Evolutionary conservation across 2,329 filamentous ascomycete species (phyloP), one percentile per base, ranked within the genome.

Genomic region (Trichophyton verrucosum): DNA sequence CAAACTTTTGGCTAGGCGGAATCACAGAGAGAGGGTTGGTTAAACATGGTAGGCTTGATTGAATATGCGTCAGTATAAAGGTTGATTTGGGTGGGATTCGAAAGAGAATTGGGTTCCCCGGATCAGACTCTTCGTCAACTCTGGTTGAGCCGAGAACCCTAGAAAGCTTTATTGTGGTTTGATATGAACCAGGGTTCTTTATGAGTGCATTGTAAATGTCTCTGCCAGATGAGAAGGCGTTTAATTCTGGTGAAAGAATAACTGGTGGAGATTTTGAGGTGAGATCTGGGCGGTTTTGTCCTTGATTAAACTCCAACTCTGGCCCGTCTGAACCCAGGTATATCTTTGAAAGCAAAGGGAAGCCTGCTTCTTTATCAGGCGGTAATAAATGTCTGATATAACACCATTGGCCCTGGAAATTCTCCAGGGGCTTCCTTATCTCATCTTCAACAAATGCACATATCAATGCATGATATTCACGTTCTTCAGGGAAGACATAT

Each of bases 21-120:
- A 73, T 65, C 3, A 65, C 62, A 0, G 71, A 67, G 20, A 73
- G 71, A 8, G 68, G 66, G 20, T 57, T n/a, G 30, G 51, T n/a
- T 20, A 59, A 44, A 20, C 51, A 40, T 58, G 38, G 20, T 9
- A 17, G 8, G n/a, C 60, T 36, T 1, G 46, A 57, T 13, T 70
- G 68, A 8, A 78, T 65, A 22, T 65, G 68, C 46, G 68, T 74
- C 3, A 81, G 71, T 36, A 79, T 69, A 65, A 82, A 81, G 0
- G 71, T 74, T 11, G 81, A 76, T 4, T 66, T 62, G 3, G 80
- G 75, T 17, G 83, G 82, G 13, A 85, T 68, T 17, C 17, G 17
- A n/a, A 57, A 36, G 24, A 17, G 22, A 15, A n/a, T 44, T 15
- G 24, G 9, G 24, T 22, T 27, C 20, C 13, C 20, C 24, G 11